A percentile compares a stretch with the other conserved stretches of the same genome.
phyloP scores from a whole-genome alignment of 2,329 filamentous ascomycete genomes.

The Gaeumannomyces sp. region DNA sequence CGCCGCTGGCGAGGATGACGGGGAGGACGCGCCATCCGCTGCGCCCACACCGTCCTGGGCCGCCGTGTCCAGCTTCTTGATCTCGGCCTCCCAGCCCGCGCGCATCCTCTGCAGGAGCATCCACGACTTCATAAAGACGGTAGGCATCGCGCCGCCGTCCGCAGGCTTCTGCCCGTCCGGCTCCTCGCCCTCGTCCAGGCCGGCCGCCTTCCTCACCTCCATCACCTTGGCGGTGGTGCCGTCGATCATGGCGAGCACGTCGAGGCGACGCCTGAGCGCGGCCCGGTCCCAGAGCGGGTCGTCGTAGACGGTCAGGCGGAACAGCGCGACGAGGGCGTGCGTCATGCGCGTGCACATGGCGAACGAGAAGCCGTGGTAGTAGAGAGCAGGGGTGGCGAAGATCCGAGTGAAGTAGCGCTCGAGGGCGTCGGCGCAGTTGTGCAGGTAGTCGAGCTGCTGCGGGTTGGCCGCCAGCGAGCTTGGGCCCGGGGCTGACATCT shows the following conservation, averaged over 20 bases:
- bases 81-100: conserved; percentile 1
- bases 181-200: neutral
- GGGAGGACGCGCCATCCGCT: too few species aligned
- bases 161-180: neutral
- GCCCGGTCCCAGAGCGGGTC: conserved; percentile 33
- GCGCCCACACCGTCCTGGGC: neutral
- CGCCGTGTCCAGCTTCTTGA: neutral
- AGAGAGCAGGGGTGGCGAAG: conserved; percentile 22
- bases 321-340: conserved; percentile 27
- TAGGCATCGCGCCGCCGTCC: neutral
- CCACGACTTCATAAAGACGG: neutral
- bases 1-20: neutral
- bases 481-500: neutral
- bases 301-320: conserved; percentile 26
- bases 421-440: conserved; percentile 22
- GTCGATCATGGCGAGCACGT: conserved; percentile 26
- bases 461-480: conserved; percentile 12
- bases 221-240: conserved; percentile 18
- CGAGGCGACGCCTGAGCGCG: conserved; percentile 24
- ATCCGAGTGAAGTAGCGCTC: conserved; percentile 28
- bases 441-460: conserved; percentile 17
- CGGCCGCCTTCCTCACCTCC: conserved; percentile 10
- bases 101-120: neutral
- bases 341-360: conserved; percentile 27
- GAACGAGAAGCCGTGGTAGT: conserved; percentile 28